Evolutionary conservation across 1,284 basidiomycete genomes (phyloP), one percentile per base, ranked within the genome.

Genomic region (Puccinia horiana): DNA sequence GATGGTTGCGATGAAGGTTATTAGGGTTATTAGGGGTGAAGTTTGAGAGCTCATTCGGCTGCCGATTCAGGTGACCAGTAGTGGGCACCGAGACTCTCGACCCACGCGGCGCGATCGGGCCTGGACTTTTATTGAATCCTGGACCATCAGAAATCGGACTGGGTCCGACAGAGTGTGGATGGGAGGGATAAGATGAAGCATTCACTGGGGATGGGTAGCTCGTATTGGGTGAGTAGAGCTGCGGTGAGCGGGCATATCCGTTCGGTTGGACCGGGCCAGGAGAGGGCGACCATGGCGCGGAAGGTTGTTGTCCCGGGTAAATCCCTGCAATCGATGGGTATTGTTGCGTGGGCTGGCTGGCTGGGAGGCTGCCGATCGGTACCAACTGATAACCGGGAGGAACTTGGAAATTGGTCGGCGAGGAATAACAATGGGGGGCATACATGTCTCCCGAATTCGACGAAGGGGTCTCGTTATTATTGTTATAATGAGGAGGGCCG

Each of bases 361-460:
- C 40, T 56, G 20, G 78, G 5, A 81, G 32, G 37, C 67, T 75
- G 1, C 80, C 72, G 37, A 81, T 81, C 18, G 80, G 80, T 47
- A 81, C 80, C 26, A 81, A 73, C 44, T 81, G 80, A 74, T 81
- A 81, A 23, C 80, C 80, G 6, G 80, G 80, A 3, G 80, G 80
- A 0, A 81, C 80, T 32, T 81, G 80, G 26, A 75, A 81, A 35
- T 72, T 81, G 1, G 72, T 47, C 37, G 72, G 80, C 35, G 80
- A 74, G 54, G 80, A 72, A 75, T 49, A 81, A n/a, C 49, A 49
- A 23, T 47, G 67, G 35, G 40, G 72, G 61, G 18, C 16, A 73
- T 75, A 81, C 32, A 47, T 35, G 14, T 75, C 42, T 23, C 42
- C 69, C 14, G 56, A n/a, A 26, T 56, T 52, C 32, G 52, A 49